phyloP scores from a whole-genome alignment of 2,329 filamentous ascomycete species.

The Colletotrichum somersetense region DNA sequence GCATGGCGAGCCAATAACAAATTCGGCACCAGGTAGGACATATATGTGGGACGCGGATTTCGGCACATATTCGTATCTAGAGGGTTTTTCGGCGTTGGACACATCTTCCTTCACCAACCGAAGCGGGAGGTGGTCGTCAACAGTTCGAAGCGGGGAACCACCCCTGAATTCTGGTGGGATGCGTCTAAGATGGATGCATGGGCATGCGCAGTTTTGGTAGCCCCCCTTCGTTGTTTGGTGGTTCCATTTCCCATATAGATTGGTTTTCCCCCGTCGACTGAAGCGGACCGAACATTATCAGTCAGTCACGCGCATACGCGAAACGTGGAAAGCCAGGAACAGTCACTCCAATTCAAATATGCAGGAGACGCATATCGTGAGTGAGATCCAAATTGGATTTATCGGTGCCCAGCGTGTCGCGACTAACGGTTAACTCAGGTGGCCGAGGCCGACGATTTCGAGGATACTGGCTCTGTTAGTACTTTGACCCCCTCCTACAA shows the following conservation, averaged over 20 bases:
- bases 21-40: too few relatives aligned
- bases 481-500: background rate
- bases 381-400: background rate
- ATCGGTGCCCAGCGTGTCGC: accelerated
- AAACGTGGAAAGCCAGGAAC: background rate
- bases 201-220: background rate
- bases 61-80: background rate
- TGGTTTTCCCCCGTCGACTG: background rate
- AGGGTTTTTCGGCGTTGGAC: background rate
- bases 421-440: background rate
- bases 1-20: background rate
- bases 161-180: too few relatives aligned
- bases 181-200: too few relatives aligned
- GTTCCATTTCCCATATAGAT: background rate
- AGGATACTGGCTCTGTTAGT: background rate
- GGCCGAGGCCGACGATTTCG: background rate
- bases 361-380: background rate
- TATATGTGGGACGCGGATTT: background rate
- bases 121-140: background rate
- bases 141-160: too few relatives aligned
- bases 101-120: background rate
- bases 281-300: background rate
- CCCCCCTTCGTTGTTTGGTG: background rate
- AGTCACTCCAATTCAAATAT: background rate
- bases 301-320: background rate